Evolutionary conservation across 257 asterid species (phyloP).

Genomic region (Capsicum rhomboideum): DNA sequence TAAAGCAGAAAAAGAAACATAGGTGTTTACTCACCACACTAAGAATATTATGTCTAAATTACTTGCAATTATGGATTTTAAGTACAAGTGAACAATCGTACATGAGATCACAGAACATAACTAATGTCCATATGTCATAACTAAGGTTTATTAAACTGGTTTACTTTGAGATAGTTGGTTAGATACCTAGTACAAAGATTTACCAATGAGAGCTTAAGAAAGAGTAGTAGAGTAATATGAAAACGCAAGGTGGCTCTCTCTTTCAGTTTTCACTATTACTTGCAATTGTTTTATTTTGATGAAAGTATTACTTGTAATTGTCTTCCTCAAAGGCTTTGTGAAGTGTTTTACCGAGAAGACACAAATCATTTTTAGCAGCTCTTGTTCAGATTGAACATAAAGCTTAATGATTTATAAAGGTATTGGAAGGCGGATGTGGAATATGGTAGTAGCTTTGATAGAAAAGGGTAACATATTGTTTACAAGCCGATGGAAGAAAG

Average conservation of each 20-base stretch:
- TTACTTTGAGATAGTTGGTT: not conserved
- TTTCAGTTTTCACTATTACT: not conserved
- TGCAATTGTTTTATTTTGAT: not conserved
- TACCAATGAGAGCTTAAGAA: not conserved
- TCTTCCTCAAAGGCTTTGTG: not conserved
- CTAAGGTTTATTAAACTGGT: not conserved
- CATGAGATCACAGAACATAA: not conserved
- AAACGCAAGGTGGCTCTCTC: not conserved
- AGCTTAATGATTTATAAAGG: not conserved
- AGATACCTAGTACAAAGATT: not conserved
- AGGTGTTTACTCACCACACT: too few species aligned
- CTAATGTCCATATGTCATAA: not conserved
- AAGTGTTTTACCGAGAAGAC: not conserved
- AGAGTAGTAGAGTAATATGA: not conserved
- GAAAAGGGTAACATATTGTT: not conserved
- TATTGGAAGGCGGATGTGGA: not conserved
- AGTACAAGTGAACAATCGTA: not conserved
- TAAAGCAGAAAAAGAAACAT: not conserved
- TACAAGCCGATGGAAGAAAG: not conserved
- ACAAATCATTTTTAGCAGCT: not conserved
- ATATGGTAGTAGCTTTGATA: not conserved
- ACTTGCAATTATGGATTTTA: too few species aligned
- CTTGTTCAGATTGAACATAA: not conserved
- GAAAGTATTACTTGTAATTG: not conserved
- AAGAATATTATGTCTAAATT: too few species aligned